These are phyloP conservation scores for Penicillium salamii DNA, from an alignment of 495 filamentous ascomycete genomes.

Conservation along the genomic window DNA sequence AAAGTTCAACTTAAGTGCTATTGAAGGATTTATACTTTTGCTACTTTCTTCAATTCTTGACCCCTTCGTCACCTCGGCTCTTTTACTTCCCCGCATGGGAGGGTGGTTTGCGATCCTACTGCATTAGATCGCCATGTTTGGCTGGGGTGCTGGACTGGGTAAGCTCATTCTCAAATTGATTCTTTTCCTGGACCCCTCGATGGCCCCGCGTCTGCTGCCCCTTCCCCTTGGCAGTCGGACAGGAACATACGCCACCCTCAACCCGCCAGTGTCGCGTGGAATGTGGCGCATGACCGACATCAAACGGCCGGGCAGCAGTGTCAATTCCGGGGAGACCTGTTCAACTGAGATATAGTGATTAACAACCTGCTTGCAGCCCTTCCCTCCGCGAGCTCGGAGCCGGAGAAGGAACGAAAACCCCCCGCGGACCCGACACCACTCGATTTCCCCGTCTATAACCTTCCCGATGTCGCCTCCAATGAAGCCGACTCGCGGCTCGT, in stretches of 20 bases:
- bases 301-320: not conserved
- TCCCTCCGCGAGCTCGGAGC: constrained; percentile 34
- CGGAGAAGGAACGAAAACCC: constrained; percentile 43
- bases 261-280: not conserved
- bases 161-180: constrained; percentile 18
- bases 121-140: constrained; percentile 30
- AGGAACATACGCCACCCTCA: not conserved
- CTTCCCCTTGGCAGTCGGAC: constrained; percentile 1
- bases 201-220: no score
- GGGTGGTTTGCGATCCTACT: constrained; percentile 4
- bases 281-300: constrained; percentile 8
- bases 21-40: no score
- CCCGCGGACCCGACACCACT: constrained; percentile 46
- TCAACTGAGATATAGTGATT: not conserved
- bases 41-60: not conserved
- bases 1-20: no score
- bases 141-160: constrained; percentile 38
- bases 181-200: no score
- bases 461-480: constrained; percentile 23
- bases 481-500: constrained; percentile 28
- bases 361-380: constrained; percentile 22
- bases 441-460: constrained; percentile 46
- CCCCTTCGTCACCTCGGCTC: not conserved
- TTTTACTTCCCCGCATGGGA: constrained; percentile 1
- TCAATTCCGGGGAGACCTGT: not conserved